phyloP scores from a whole-genome alignment of 1,284 basidiomycete genomes.

The Trichosporon inkin region DNA sequence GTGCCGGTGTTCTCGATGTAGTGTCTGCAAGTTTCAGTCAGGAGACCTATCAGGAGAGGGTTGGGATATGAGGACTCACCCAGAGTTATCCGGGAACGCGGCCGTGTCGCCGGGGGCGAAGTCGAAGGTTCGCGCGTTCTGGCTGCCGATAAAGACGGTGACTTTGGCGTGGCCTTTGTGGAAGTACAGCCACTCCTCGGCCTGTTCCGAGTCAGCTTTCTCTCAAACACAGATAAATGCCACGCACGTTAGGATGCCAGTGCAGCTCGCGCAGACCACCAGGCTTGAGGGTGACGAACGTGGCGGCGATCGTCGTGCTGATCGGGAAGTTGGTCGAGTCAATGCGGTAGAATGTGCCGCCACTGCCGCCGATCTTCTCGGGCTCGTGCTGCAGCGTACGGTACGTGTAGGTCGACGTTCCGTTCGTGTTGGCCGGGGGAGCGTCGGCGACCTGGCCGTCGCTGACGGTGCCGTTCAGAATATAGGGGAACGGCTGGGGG shows the following conservation, averaged over 20 bases:
- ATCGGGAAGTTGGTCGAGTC: slow-evolving; percentile 60
- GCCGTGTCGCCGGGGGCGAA: slow-evolving; percentile 65
- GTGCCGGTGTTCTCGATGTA: slow-evolving; percentile 69
- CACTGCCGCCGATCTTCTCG: slow-evolving; percentile 55
- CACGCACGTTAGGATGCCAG: slow-evolving; percentile 67
- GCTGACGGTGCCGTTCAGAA: slow-evolving; percentile 56
- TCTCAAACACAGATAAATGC: too few species aligned
- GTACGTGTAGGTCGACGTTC: slow-evolving; percentile 19
- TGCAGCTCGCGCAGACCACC: slow-evolving; percentile 61
- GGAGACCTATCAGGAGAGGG: too few species aligned
- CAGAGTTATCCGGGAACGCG: slow-evolving; percentile 53
- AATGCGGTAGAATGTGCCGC: slow-evolving; percentile 54
- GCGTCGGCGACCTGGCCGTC: slow-evolving; percentile 17
- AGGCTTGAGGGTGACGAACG: slow-evolving; percentile 64
- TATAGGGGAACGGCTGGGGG: slow-evolving; percentile 56
- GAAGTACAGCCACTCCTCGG: slow-evolving; percentile 48
- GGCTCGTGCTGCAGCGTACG: slow-evolving; percentile 49
- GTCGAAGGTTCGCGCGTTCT: slow-evolving; percentile 64
- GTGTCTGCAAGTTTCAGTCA: slow-evolving; percentile 41
- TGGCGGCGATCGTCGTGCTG: slow-evolving; percentile 60
- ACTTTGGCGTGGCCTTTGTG: slow-evolving; percentile 58
- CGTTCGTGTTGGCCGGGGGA: neutral
- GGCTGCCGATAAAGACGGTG: slow-evolving; percentile 61
- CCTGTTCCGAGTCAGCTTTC: slow-evolving; percentile 15
- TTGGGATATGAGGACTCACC: slow-evolving; percentile 30